Base-by-base conservation (phyloP, 2,329 filamentous ascomycete genomes). In the Nigrospora osmanthi region DNA sequence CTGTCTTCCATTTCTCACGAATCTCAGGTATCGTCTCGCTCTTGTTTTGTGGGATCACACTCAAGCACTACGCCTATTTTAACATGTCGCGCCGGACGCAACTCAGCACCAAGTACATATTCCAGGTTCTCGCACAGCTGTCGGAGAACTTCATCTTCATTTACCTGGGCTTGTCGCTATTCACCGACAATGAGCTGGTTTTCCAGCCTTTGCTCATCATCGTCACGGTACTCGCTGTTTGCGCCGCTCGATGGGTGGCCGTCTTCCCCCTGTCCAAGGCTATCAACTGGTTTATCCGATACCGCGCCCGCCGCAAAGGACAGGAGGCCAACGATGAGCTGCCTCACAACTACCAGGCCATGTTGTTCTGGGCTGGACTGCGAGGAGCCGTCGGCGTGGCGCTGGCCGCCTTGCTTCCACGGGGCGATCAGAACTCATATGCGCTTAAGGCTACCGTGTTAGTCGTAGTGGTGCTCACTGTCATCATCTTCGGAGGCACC, bases 91-190 rank as follows among this genome's bases (percentile, higher is more conserved):
- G 93, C 40, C 84, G 93, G 50, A 97, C 93, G 2, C 93, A 98
- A 63, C 82, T 98, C 51, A 95, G 93, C 14, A 98, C 93, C 43
- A 98, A 98, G 65, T 98, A 95, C 67, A 78, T 96, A 46, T 98
- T 98, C 70, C 89, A 95, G 63, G 84, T 95, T 50, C 83, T 94
- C 55, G 88, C 93, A 4, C 93, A 98, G 65, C 70, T 98, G 38
- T 95, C 91, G 0, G 93, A 98, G 68, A 98, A 98, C 66, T 98
- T 98, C 63, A 98, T 98, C 66, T 98, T 98, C 71, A 98, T 98
- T 64, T 98, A 98, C 60, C 80, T 98, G 0, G 93, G 93, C 6
- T 74, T 98, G 3, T 94, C 93, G 1, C 76, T 98, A 28, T 97
- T 98, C 64, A 96, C 93, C 3, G 90, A 97, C 57, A 83, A 82